phyloP scores from a whole-genome alignment of 2,329 filamentous ascomycete species.

The Clonostachys byssicola region DNA sequence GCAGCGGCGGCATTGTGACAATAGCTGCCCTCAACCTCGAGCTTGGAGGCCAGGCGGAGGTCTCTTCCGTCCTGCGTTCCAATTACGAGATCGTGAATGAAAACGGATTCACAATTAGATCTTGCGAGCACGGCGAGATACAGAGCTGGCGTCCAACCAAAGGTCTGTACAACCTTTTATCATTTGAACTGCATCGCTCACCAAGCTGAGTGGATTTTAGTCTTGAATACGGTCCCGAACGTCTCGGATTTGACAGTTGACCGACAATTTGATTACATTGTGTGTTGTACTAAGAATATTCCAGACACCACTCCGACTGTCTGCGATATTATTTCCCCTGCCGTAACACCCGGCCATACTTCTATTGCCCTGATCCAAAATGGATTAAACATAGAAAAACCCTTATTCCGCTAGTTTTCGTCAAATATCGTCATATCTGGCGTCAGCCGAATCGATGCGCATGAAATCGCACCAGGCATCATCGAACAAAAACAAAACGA shows the following conservation, averaged over 20 bases:
- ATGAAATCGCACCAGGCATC: constrained; percentile 37
- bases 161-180: constrained; percentile 14
- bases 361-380: constrained; percentile 57
- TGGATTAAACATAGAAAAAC: constrained; percentile 58
- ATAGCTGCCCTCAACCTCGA: constrained; percentile 52
- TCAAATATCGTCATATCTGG: constrained; percentile 46
- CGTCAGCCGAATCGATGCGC: constrained; percentile 46
- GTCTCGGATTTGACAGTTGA: constrained; percentile 10
- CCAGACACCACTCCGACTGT: constrained; percentile 45
- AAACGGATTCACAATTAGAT: constrained; percentile 48
- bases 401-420: constrained; percentile 44
- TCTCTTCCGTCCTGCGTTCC: constrained; percentile 52
- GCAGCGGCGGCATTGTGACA: constrained; percentile 50
- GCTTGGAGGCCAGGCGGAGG: constrained; percentile 38
- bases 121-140: constrained; percentile 47
- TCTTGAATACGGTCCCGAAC: constrained; percentile 43
- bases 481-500: constrained; percentile 51
- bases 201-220: constrained; percentile 13
- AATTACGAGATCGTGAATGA: constrained; percentile 44
- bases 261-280: constrained; percentile 44
- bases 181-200: neutral
- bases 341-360: constrained; percentile 44
- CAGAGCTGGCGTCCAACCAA: constrained; percentile 40
- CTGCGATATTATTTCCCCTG: constrained; percentile 42
- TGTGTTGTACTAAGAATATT: constrained; percentile 55